Conservation (phyloP, 1,284 basidiomycete genomes). For the Grifola frondosa region DNA sequence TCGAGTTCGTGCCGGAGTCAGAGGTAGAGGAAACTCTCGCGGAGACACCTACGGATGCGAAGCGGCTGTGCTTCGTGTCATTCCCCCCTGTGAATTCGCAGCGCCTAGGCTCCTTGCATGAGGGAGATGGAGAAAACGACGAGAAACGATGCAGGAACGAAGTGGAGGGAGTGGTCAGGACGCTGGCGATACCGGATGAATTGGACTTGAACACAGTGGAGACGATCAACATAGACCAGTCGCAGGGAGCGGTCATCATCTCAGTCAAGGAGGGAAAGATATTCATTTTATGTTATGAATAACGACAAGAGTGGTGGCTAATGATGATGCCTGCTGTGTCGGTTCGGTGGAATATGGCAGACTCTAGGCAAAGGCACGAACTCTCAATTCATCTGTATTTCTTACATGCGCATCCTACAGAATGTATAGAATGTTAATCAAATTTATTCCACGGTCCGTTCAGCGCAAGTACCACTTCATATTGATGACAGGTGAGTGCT, state of each 20-base stretch:
- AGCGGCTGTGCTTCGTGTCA: slow-evolving; percentile 63
- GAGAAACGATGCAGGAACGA: slow-evolving; percentile 6
- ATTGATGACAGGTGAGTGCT: too few relatives aligned
- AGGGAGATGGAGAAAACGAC: too few relatives aligned
- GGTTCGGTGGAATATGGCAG: too few relatives aligned
- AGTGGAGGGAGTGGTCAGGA: slow-evolving; percentile 50
- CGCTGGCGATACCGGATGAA: slow-evolving; percentile 61
- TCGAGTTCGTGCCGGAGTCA: slow-evolving; percentile 51
- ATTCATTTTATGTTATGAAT: slow-evolving; percentile 72
- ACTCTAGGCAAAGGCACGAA: too few relatives aligned
- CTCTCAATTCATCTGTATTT: too few relatives aligned
- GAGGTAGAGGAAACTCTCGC: slow-evolving; percentile 21
- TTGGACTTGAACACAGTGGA: slow-evolving; percentile 63
- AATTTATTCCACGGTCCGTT: too few relatives aligned
- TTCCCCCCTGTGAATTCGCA: slow-evolving; percentile 52
- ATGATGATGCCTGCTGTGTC: too few relatives aligned
- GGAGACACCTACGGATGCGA: slow-evolving; percentile 38
- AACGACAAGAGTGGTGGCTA: slow-evolving; percentile 15
- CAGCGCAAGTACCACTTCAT: too few relatives aligned
- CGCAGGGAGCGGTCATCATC: slow-evolving; percentile 70
- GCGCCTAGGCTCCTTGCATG: slow-evolving; percentile 18
- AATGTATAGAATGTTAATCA: too few relatives aligned
- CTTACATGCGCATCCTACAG: too few relatives aligned
- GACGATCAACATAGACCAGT: slow-evolving; percentile 76
- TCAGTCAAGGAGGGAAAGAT: slow-evolving; percentile 67